Evolutionary conservation across 2,329 filamentous ascomycete species (phyloP), one percentile per base, ranked within the genome.

Genomic region (Alternaria arbusti): DNA sequence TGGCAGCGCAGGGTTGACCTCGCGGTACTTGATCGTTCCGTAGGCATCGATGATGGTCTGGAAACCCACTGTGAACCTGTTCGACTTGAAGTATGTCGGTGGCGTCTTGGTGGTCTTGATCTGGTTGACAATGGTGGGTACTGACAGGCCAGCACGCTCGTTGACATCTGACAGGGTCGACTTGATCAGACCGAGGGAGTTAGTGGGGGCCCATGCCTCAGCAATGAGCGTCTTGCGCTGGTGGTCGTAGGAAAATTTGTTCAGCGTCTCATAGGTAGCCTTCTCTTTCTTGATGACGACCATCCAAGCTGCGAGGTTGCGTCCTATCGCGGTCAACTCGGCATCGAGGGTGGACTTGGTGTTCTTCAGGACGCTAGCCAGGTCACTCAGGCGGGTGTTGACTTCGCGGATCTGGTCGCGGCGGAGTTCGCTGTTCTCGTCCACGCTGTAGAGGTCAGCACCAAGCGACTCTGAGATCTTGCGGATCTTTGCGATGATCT

Each of bases 11-110:
- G 96, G 96, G 82, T 99, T 99, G 80, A 97, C 92, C 83, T 99
- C 96, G 71, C 92, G 92, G 82, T 99, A 99, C 70, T 97, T 98
- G 64, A 96, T 92, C 45, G 96, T 97, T 77, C 96, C 96, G 77
- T 99, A 99, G 26, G 96, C 96, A 75, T 99, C 95, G 80, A 99
- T 96, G 79, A 99, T 99, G 62, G 95, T 98, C 82, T 99, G 96
- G 85, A 99, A 99, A 23, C 91, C 96, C 75, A 97, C 91, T 4
- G 96, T 99, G 78, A 98, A 98, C 82, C 95, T 97, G 86, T 99
- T 99, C 30, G 94, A 97, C 84, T 97, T 97, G 81, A 97, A 89
- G 80, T 96, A 98, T 1, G 96, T 99, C 1, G 96, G 96, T 25
- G 96, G 96, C 6, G 93, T 98, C 86, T 97, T 98, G 83, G 94